Evolutionary conservation across 1,284 basidiomycete species (phyloP), one percentile per base, ranked within the genome.

Genomic region (Boletus holoroseus): DNA sequence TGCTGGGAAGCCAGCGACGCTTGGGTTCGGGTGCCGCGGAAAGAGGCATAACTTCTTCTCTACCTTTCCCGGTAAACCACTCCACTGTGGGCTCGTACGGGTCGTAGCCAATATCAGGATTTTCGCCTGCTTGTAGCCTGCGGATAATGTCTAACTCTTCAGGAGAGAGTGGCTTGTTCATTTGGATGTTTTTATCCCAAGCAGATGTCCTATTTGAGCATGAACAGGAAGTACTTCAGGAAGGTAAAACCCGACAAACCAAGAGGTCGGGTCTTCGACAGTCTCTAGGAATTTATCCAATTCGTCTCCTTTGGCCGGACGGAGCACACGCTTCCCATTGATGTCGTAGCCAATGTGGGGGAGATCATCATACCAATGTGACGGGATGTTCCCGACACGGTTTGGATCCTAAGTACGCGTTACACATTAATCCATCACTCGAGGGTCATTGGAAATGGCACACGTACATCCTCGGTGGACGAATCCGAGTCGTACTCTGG

Each of bases 261-360:
- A 99, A 50, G 91, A 76, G 38, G 83, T 81, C 32, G 94, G 87
- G 66, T 98, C 93, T 57, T 98, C 95, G 5, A 95, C 88, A 2
- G 93, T 96, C 55, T 87, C 79, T 53, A 99, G 73, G 77, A 99
- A 99, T 69, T 91, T 96, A 74, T 99, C 96, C 47, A 99, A 76
- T 71, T 98, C 96, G 66, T 99, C 96, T 47, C 94, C 94, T 63
- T 87, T 85, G 42, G 94, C 95, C 13, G 96, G 94, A 56, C 93
- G 86, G 62, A 98, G 79, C 55, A 99, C 87, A 69, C 90, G 90
- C 73, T 91, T 93, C 44, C 96, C 96, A 67, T 95, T 82, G 66
- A 99, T 86, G 70, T 94, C 84, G 73, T 99, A 99, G 42, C 96
- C 96, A 64, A 99, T 84, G 73, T 99, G 96, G n/a, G 96, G 96